Evolutionary conservation across 345 rosid genomes (phyloP).

Genomic region (Populus pruinosa): DNA sequence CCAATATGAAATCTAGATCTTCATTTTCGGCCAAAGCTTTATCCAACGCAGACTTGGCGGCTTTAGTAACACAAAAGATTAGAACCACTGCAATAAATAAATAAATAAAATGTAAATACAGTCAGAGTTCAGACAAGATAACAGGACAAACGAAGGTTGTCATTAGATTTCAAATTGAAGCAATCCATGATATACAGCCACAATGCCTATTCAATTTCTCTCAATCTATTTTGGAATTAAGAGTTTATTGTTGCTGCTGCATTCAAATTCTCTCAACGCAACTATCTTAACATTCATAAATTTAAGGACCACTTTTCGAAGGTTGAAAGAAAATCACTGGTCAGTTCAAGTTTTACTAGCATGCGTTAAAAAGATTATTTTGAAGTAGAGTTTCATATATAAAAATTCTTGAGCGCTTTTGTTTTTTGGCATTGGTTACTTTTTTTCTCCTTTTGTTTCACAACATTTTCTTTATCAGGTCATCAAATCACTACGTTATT

Average conservation of each 20-base stretch:
- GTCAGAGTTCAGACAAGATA: not conserved
- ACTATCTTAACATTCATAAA: not conserved
- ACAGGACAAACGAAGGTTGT: not conserved
- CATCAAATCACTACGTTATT: not conserved
- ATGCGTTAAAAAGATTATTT: not conserved
- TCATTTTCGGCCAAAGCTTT: slow-evolving; percentile 93
- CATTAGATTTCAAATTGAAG: not conserved
- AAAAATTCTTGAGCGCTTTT: not conserved
- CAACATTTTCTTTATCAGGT: not conserved
- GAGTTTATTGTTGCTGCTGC: too few relatives aligned
- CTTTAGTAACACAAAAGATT: slow-evolving; percentile 69
- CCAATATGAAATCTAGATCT: slow-evolving; percentile 39
- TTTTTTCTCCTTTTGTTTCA: not conserved
- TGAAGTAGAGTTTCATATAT: not conserved
- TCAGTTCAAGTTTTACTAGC: not conserved
- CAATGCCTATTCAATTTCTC: not conserved
- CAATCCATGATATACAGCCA: not conserved
- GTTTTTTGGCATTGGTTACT: too few relatives aligned
- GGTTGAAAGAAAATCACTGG: not conserved
- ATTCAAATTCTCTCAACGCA: not conserved
- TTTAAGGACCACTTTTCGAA: not conserved
- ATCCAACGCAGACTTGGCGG: slow-evolving; percentile 74
- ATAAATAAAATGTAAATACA: not conserved
- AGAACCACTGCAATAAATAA: slow-evolving; percentile 54
- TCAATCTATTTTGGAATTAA: not conserved